Evolutionary conservation across 352 stramenopile genomes (phyloP).

Genomic region (Phytopythium mirpurense): DNA sequence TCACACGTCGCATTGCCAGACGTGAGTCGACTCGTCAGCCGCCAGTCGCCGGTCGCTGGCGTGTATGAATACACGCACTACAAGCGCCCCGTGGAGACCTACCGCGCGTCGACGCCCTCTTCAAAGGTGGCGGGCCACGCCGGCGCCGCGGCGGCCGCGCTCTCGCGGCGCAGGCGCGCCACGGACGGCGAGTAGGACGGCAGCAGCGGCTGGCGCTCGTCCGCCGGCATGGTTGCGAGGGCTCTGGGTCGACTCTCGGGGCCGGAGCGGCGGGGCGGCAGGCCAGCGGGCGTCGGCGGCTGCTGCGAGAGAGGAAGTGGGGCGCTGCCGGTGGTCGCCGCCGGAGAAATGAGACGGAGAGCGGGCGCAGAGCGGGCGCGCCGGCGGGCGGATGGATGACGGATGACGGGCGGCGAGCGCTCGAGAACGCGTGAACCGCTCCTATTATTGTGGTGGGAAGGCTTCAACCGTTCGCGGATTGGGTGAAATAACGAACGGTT

Average conservation of each 20-base stretch:
- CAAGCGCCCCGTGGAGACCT: conserved; percentile 6
- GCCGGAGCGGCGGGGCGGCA: neutral
- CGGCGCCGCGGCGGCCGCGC: conserved; percentile 23
- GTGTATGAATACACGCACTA: too few species aligned
- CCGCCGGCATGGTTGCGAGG: neutral
- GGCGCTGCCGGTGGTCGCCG: neutral
- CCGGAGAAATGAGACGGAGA: neutral
- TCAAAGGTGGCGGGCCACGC: conserved; percentile 76
- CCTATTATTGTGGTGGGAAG: neutral
- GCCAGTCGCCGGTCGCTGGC: too few species aligned
- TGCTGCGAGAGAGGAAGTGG: too few species aligned
- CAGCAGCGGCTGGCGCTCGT: conserved; percentile 34
- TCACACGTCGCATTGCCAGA: neutral
- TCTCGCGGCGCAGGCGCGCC: conserved; percentile 23
- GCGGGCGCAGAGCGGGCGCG: neutral
- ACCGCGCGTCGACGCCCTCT: conserved; percentile 53
- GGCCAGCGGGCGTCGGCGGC: too few species aligned
- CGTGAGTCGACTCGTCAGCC: neutral
- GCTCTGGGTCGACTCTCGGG: neutral
- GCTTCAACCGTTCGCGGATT: conserved; percentile 4
- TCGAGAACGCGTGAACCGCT: neutral
- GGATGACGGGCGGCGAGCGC: neutral
- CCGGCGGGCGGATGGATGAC: neutral
- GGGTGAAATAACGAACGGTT: neutral
- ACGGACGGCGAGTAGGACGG: conserved; percentile 62